Conservation (phyloP, 208 protist species). For the Crithidia thermophila region DNA sequence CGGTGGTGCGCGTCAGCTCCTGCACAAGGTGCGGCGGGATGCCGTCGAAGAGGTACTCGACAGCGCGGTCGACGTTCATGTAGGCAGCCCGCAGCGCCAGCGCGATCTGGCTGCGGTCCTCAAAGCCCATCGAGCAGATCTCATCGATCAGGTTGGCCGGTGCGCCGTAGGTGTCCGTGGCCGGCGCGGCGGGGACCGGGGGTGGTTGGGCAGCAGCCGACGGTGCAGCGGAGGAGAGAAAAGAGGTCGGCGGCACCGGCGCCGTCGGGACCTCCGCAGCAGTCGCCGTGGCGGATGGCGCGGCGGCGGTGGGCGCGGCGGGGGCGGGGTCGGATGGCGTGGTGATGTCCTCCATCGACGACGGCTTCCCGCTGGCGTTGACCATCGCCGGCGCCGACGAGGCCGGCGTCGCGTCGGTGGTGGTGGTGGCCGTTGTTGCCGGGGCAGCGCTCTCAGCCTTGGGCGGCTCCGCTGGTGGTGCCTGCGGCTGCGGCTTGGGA, state of each 20-base stretch:
- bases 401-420: neutral
- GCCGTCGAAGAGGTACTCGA: constrained; percentile 86
- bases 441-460: constrained; percentile 23
- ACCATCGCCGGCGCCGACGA: constrained; percentile 1
- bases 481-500: constrained; percentile 35
- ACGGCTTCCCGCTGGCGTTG: neutral
- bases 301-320: neutral
- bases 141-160: constrained; percentile 71
- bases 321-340: neutral
- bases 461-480: constrained; percentile 4
- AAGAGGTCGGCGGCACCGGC: constrained; percentile 4
- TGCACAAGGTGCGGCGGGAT: constrained; percentile 59
- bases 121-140: constrained; percentile 87
- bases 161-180: constrained; percentile 31
- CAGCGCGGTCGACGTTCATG: constrained; percentile 87
- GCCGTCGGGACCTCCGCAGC: neutral
- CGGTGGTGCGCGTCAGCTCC: constrained; percentile 31
- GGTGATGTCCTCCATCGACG: constrained; percentile 7
- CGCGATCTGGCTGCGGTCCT: constrained; percentile 73
- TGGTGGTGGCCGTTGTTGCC: neutral
- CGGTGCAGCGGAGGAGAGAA: constrained; percentile 19
- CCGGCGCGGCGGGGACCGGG: constrained; percentile 6
- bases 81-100: constrained; percentile 82
- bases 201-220: constrained; percentile 4
- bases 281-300: neutral